A percentile compares a stretch with the other conserved stretches of the same genome.
Conservation (phyloP, 2,329 filamentous ascomycete genomes). For the Pseudogymnoascus sp. region DNA sequence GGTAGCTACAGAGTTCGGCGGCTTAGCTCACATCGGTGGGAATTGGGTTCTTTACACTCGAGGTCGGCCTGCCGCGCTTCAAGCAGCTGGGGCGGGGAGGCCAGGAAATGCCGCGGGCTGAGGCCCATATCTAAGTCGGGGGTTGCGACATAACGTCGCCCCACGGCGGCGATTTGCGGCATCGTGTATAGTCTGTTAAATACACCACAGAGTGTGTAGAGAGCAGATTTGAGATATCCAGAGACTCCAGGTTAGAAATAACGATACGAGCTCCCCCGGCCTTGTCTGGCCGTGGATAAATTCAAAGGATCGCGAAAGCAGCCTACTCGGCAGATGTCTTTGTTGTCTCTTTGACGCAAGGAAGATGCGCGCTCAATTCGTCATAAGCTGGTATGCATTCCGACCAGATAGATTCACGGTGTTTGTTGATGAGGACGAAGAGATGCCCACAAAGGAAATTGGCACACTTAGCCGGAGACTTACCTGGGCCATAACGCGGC, state of each 20-base stretch:
- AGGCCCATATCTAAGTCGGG: constrained; percentile 14
- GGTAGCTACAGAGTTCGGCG: not conserved
- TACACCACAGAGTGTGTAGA: not conserved
- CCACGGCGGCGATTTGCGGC: not conserved
- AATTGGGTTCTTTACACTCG: constrained; percentile 15
- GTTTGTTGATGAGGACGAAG: not conserved
- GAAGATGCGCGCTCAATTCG: constrained; percentile 2
- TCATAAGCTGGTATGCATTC: constrained; percentile 5
- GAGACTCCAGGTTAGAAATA: not conserved
- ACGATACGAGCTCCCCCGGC: not conserved
- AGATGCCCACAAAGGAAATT: not conserved
- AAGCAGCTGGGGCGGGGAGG: constrained; percentile 15
- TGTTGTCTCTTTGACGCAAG: not conserved
- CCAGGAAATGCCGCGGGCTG: constrained; percentile 23
- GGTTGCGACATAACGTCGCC: not conserved
- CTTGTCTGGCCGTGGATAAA: not conserved
- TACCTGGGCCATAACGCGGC: not conserved
- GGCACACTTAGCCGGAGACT: not conserved
- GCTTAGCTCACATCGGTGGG: constrained; percentile 23
- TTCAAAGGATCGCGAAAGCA: not conserved
- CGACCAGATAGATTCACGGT: not conserved
- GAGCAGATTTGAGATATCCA: not conserved
- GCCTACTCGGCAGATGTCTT: not conserved
- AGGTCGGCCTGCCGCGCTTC: constrained; percentile 13
- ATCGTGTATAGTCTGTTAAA: not conserved